Evolutionary conservation across 192 early-diverging fungal genomes (phyloP), one percentile per base, ranked within the genome.

Genomic region (Ambispora gerdemannii): DNA sequence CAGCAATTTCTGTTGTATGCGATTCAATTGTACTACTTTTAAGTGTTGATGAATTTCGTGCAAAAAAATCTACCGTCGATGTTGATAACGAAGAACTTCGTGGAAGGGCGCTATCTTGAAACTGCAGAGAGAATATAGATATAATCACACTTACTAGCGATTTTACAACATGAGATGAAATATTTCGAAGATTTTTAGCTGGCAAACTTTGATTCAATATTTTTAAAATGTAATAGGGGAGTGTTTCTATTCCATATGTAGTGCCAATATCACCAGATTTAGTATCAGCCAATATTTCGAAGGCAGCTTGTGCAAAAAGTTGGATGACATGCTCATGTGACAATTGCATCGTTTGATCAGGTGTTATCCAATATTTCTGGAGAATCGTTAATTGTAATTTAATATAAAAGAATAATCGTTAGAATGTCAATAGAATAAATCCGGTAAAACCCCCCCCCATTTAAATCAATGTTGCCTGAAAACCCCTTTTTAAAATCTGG

Each of bases 351-450:
- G 67, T 56, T 56, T n/a, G 30, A 36, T 69, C 67, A 7, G 67
- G 67, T 13, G 32, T 36, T 53, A 56, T 27, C 67, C 67, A 69
- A 56, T 69, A 56, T 69, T 69, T 69, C 67, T 69, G 27, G 25
- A 47, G 19, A 36, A 63, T 13, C 20, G 13, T 43, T 43, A n/a
- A 28, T 43, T 3, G 2, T 22, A 28, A 38, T 47, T 8, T 47
- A 50, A 24, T 27, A n/a, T 1, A 0, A 35, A 38, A 63, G 2
- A 28, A 7, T 64, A 43, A 4, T n/a, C n/a, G n/a, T n/a, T n/a
- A n/a, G n/a, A n/a, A n/a, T n/a, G n/a, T n/a, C n/a, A n/a, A n/a
- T n/a, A n/a, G n/a, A n/a, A n/a, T n/a, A n/a, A n/a, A n/a, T n/a
- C n/a, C n/a, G n/a, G n/a, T n/a, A n/a, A n/a, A n/a, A n/a, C n/a